A percentile compares a stretch with the other conserved stretches of the same genome.
These are phyloP conservation scores for Cytospora paraplurivora DNA, from an alignment of 2,329 filamentous ascomycete species.

Conservation along the genomic window DNA sequence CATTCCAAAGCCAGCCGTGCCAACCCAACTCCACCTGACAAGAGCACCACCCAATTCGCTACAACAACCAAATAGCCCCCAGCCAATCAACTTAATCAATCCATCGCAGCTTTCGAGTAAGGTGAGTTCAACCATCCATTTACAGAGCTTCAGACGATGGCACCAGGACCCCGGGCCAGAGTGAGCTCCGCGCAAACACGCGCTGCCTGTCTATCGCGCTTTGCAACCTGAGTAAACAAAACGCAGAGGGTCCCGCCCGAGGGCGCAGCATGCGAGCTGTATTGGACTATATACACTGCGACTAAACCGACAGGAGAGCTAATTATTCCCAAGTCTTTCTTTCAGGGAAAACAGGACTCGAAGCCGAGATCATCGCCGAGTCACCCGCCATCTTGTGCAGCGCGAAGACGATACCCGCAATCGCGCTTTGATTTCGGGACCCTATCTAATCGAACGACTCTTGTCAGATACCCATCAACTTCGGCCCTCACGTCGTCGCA, in stretches of 20 bases:
- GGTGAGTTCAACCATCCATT: slow-evolving; percentile 24
- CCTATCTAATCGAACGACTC: slow-evolving; percentile 10
- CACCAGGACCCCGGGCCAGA: neutral
- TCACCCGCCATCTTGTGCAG: slow-evolving; percentile 22
- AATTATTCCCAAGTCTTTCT: slow-evolving; percentile 6
- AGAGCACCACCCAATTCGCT: slow-evolving; percentile 24
- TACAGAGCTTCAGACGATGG: slow-evolving; percentile 9
- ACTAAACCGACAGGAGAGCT: neutral
- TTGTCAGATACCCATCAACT: slow-evolving; percentile 4
- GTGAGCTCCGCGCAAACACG: slow-evolving; percentile 9
- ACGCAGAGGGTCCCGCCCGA: slow-evolving; percentile 14
- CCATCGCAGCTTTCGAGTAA: slow-evolving; percentile 28
- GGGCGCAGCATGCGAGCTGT: slow-evolving; percentile 11
- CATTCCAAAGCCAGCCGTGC: slow-evolving; percentile 21
- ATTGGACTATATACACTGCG: neutral
- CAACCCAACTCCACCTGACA: slow-evolving; percentile 30
- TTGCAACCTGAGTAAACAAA: slow-evolving; percentile 27
- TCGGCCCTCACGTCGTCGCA: slow-evolving; percentile 2
- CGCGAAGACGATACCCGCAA: slow-evolving; percentile 14
- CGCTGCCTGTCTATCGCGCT: slow-evolving; percentile 15
- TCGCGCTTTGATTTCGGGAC: slow-evolving; percentile 14
- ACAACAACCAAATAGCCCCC: slow-evolving; percentile 25
- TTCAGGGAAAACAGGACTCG: slow-evolving; percentile 29
- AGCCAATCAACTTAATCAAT: slow-evolving; percentile 29
- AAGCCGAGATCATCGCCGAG: slow-evolving; percentile 28